Evolutionary conservation across 139 green algal genomes (phyloP).

Genomic region (Tetradesmus obliquus): DNA sequence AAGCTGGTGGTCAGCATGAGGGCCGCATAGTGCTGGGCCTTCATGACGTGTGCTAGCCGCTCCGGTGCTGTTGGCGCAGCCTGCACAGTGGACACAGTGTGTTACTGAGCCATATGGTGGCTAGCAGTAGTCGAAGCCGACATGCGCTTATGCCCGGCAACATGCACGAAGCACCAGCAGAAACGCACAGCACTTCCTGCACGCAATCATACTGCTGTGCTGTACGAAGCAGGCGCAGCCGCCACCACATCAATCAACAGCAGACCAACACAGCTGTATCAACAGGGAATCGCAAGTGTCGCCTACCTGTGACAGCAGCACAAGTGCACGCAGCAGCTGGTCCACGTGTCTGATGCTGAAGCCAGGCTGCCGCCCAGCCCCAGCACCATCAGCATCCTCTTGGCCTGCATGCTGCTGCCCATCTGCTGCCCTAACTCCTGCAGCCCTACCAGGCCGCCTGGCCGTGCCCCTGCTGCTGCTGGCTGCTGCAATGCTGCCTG

Average conservation of each 20-base stretch:
- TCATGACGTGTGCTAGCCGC: background rate
- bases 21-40: background rate
- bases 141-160: background rate
- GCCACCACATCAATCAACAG: background rate
- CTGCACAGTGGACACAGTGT: background rate
- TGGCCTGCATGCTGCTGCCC: background rate
- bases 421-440: background rate
- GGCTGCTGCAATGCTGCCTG: background rate
- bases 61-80: background rate
- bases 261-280: slow-evolving; percentile 7
- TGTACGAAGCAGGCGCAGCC: background rate
- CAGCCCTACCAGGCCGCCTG: background rate
- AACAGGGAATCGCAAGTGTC: slow-evolving; percentile 19
- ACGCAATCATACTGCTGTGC: background rate
- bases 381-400: background rate
- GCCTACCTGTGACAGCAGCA: slow-evolving; percentile 50
- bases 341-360: slow-evolving; percentile 49
- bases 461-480: background rate
- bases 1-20: background rate
- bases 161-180: background rate
- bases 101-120: no score
- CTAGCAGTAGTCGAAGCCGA: background rate
- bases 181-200: background rate
- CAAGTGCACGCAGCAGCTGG: slow-evolving; percentile 55
- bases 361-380: background rate